phyloP scores from a whole-genome alignment of 2,329 filamentous ascomycete species.

The Aspergillus sclerotialis region DNA sequence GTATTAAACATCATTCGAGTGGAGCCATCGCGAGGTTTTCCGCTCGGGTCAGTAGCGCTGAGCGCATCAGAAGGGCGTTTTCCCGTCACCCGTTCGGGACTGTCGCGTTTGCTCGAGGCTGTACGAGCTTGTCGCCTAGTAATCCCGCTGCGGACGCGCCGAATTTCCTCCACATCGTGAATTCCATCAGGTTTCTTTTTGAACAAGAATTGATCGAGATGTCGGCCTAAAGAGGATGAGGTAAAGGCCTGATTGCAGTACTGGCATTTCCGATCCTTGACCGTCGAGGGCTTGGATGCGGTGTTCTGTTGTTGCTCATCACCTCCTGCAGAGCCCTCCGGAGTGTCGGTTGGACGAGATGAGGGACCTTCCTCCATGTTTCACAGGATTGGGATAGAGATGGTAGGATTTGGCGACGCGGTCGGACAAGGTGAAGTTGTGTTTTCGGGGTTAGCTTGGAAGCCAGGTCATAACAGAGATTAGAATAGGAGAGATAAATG shows the following conservation, averaged over 20 bases:
- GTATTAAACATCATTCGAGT: conserved; percentile 50
- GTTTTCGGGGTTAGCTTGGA: neutral
- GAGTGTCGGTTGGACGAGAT: conserved; percentile 26
- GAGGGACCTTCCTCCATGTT: conserved; percentile 18
- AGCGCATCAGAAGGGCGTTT: conserved; percentile 27
- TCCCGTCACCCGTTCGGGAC: conserved; percentile 53
- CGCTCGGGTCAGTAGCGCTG: conserved; percentile 27
- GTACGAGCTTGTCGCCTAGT: conserved; percentile 75
- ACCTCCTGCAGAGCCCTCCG: conserved; percentile 34
- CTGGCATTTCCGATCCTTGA: conserved; percentile 81
- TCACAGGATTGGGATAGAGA: conserved; percentile 6
- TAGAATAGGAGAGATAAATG: neutral
- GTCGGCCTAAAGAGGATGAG: conserved; percentile 84
- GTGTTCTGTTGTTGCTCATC: conserved; percentile 24
- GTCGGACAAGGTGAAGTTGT: neutral
- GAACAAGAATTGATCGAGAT: conserved; percentile 90
- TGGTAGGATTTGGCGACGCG: neutral
- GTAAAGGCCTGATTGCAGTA: conserved; percentile 89
- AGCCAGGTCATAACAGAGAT: neutral
- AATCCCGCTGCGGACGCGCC: conserved; percentile 73
- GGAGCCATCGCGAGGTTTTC: conserved; percentile 28
- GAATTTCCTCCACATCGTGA: conserved; percentile 85
- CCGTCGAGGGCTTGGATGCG: conserved; percentile 38
- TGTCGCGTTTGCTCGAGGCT: conserved; percentile 53
- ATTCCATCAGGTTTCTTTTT: conserved; percentile 90